Conservation (phyloP, 2,329 filamentous ascomycete genomes). For the Fusarium mexicanum region DNA sequence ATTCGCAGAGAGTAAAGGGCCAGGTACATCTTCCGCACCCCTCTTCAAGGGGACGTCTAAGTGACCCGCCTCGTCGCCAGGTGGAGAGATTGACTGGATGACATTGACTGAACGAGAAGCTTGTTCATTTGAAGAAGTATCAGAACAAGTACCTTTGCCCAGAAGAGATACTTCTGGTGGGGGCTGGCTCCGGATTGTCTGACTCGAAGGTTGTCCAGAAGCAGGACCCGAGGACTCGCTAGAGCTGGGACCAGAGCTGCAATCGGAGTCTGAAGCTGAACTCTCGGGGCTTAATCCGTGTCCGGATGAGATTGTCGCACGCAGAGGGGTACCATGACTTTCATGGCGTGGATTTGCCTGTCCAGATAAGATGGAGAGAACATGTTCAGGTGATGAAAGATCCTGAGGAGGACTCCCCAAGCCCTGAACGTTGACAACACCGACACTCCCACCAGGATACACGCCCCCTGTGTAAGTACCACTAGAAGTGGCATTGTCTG, state of each 20-base stretch:
- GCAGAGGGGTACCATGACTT: neutral
- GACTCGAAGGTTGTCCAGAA: neutral
- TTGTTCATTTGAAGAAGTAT: neutral
- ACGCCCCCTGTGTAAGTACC: slow-evolving; percentile 3
- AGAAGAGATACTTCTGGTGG: slow-evolving; percentile 1
- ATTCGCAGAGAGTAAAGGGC: neutral
- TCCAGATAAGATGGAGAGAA: neutral
- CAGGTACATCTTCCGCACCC: neutral
- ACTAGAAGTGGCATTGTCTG: neutral
- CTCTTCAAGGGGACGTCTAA: neutral
- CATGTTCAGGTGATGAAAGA: neutral
- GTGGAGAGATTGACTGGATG: neutral
- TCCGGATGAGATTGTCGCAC: neutral
- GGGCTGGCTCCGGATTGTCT: neutral
- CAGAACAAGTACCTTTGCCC: neutral
- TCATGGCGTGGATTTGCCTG: neutral
- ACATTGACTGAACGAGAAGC: neutral
- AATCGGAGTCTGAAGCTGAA: neutral
- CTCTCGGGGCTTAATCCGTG: neutral
- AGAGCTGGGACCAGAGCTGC: neutral
- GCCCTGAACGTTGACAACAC: neutral
- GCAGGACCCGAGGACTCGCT: neutral
- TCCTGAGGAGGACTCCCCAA: neutral
- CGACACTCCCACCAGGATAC: neutral
- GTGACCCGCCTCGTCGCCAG: neutral